Conservation (phyloP, 2,329 filamentous ascomycete genomes). For the Scolecobasidium constrictum region DNA sequence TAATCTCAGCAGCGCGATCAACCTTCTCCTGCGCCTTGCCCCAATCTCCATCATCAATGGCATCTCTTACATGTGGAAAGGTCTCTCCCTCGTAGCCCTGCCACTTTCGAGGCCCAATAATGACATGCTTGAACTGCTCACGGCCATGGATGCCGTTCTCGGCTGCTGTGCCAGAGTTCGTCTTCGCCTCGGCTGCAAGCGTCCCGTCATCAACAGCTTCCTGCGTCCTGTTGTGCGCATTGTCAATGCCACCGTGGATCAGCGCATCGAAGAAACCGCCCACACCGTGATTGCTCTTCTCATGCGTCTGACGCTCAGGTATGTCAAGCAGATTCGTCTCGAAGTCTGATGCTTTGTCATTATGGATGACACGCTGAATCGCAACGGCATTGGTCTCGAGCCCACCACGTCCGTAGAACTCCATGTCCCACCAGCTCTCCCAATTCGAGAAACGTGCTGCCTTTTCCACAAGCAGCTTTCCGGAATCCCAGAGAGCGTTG, state of each 20-base stretch:
- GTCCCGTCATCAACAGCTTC: background rate
- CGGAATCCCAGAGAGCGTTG: slow-evolving; percentile 51
- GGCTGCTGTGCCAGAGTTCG: slow-evolving; percentile 10
- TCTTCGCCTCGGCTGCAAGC: background rate
- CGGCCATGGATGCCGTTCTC: slow-evolving; percentile 55
- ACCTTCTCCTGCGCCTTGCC: slow-evolving; percentile 54
- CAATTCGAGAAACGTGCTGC: slow-evolving; percentile 61
- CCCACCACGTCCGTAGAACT: slow-evolving; percentile 59
- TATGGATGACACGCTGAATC: slow-evolving; percentile 61
- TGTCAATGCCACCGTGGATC: slow-evolving; percentile 6
- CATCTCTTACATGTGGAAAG: slow-evolving; percentile 80
- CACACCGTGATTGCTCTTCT: slow-evolving; percentile 45
- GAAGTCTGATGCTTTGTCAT: slow-evolving; percentile 67
- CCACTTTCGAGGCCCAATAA: slow-evolving; percentile 78
- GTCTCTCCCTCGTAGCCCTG: slow-evolving; percentile 55
- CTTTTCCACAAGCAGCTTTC: slow-evolving; percentile 47
- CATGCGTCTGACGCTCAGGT: slow-evolving; percentile 34
- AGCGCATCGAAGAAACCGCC: slow-evolving; percentile 28
- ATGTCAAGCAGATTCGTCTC: slow-evolving; percentile 76
- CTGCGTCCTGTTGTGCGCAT: slow-evolving; percentile 1
- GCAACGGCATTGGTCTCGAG: slow-evolving; percentile 64
- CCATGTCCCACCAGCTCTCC: slow-evolving; percentile 66
- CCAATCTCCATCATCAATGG: slow-evolving; percentile 63
- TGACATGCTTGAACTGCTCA: slow-evolving; percentile 85
- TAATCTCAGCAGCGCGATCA: slow-evolving; percentile 56